Evolutionary conservation across 2,329 filamentous ascomycete genomes (phyloP).

Genomic region (Phyllosticta citrichinensis): DNA sequence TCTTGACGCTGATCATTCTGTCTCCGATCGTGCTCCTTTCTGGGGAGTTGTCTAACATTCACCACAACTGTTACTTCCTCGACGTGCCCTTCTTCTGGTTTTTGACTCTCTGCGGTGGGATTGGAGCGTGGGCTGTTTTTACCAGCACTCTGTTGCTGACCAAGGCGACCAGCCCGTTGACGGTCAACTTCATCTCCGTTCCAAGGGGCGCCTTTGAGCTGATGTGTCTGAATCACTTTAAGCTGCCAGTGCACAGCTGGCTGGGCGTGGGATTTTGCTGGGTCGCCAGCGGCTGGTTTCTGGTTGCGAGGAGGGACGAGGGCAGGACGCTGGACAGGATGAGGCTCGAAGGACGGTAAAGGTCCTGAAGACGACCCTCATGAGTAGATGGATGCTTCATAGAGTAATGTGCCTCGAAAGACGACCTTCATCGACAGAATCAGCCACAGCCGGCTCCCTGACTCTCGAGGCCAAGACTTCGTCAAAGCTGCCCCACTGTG

Average conservation of each 20-base stretch:
- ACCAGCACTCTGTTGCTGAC: conserved; percentile 38
- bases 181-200: conserved; percentile 40
- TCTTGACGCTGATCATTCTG: conserved; percentile 39
- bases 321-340: conserved; percentile 24
- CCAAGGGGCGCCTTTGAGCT: conserved; percentile 41
- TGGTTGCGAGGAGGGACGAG: conserved; percentile 33
- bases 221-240: conserved; percentile 37
- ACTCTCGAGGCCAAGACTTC: not conserved
- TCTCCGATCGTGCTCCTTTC: conserved; percentile 41
- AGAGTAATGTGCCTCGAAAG: no score
- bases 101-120: conserved; percentile 39
- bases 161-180: conserved; percentile 41
- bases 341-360: conserved; percentile 20
- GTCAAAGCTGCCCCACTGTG: not conserved
- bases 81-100: conserved; percentile 48
- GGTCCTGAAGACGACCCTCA: not conserved
- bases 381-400: no score
- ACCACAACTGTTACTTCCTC: conserved; percentile 44
- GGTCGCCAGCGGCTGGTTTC: conserved; percentile 41
- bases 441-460: not conserved
- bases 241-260: conserved; percentile 42
- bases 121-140: conserved; percentile 41
- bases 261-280: conserved; percentile 42
- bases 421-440: no score
- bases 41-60: conserved; percentile 40